Conservation (phyloP, 2,329 filamentous ascomycete species). For the Colletotrichum echinochloae region DNA sequence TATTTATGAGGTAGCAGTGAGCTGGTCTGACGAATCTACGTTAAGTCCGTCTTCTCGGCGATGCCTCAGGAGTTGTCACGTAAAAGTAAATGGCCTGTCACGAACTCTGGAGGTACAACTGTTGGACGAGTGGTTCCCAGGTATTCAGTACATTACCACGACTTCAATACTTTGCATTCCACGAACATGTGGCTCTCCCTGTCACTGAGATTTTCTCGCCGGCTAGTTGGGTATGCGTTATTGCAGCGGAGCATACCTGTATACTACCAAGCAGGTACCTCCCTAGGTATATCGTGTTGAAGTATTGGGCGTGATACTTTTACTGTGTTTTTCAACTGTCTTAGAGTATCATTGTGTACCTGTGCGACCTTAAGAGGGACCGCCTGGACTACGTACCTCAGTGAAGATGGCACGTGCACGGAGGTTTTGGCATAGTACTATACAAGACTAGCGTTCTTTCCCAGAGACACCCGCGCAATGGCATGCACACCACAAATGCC, state of each 20-base stretch:
- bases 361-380: no score
- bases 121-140: not conserved
- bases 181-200: no score
- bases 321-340: no score
- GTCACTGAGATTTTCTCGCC: not conserved
- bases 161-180: not conserved
- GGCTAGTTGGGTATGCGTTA: not conserved
- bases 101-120: not conserved
- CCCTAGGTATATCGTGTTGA: no score
- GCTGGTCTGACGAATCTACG: not conserved
- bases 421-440: conserved; percentile 2
- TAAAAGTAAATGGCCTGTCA: not conserved
- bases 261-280: no score
- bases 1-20: not conserved
- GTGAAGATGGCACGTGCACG: conserved; percentile 22
- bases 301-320: no score
- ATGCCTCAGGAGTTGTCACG: not conserved
- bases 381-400: no score
- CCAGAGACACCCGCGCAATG: conserved; percentile 14
- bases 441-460: conserved; percentile 24
- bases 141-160: not conserved
- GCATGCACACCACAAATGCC: conserved; percentile 28
- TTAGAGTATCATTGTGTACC: no score
- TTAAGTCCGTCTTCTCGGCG: not conserved
- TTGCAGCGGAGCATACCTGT: not conserved